Evolutionary conservation across 2,329 filamentous ascomycete species (phyloP), one percentile per base, ranked within the genome.

Genomic region (Aureobasidium sp.): DNA sequence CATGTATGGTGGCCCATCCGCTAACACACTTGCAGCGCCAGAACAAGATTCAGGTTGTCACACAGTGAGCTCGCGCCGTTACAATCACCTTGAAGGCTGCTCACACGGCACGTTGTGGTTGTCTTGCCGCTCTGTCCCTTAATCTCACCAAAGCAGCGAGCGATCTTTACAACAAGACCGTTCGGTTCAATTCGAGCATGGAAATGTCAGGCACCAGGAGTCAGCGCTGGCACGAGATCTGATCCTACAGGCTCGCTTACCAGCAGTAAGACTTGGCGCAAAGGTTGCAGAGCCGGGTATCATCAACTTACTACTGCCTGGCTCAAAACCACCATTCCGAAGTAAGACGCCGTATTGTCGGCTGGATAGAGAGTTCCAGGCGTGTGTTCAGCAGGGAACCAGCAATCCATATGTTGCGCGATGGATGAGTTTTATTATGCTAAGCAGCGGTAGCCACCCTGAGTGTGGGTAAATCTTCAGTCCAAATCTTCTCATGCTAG

Each of bases 21-120:
- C 55, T 59, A 39, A 59, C 7, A 48, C 25, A 17, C 14, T 15
- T 22, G 15, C 36, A 60, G 57, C 57, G 57, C 20, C 92, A 91
- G 84, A 90, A 94, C 78, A 93, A 93, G 71, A 84, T 94, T 57
- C 89, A 93, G 74, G 87, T 93, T 66, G 89, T 94, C 65, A 88
- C 91, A 78, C 88, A 89, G 76, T 88, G 74, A 81, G 57, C 22
- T 12, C 27, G 17, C 27, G 17, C 22, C 9, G 27, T 20, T 5
- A 31, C 5, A 31, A 1, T 31, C 34, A 39, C 7, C 20, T 37
- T 15, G 27, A 22, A 14, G 20, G 49, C 20, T 27, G 22, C 20
- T 39, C 25, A 15, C 15, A 42, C 5, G 25, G 51, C 37, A 22
- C 20, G 15, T 12, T 2, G 14, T 31, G n/a, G 29, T 7, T 55